Evolutionary conservation across 2,329 filamentous ascomycete species (phyloP), one percentile per base, ranked within the genome.

Genomic region (Saccharata proteae): DNA sequence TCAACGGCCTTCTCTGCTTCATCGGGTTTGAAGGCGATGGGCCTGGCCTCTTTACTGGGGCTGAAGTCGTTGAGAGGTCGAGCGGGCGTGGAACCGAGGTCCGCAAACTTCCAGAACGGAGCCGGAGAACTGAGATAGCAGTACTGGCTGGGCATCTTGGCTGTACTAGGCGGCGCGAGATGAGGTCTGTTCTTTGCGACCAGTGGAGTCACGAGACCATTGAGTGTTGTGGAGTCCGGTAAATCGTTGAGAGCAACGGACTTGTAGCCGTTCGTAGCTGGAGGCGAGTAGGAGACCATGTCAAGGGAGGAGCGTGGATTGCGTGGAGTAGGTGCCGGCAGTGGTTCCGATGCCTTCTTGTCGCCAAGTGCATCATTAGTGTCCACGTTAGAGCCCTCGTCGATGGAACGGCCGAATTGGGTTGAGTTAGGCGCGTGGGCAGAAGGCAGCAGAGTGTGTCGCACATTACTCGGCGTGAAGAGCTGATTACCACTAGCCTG

Each of bases 81-180:
- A 6, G 80, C 61, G 2, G 81, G 81, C 2, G 80, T 86, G 53
- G 75, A 82, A 16, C 72, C 71, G 37, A 83, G 70, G 41, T 85
- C 80, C 23, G 80, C 76, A 54, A 81, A 90, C 52, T 82, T 85
- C 83, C 83, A 92, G 54, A 92, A 90, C 0, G 82, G 81, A 1
- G 83, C 83, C 0, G 83, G 83, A 18, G 80, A 85, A 43, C 78
- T 84, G 26, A 83, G 85, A 19, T 82, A 80, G 71, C 88, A 84
- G 52, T 84, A 82, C 47, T 85, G 80, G 48, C 80, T 86, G 7
- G 83, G 83, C 34, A 81, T 67, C 49, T 86, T 80, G 4, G 80
- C 74, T 5, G 82, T 88, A 46, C 79, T 85, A 0, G 82, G 81
- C 17, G 83, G 83, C 1, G 78, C 80, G 23, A 88, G 67, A 43